phyloP scores from a whole-genome alignment of 371 early-diverging fungal species.

The Zopfochytrium polystomum region DNA sequence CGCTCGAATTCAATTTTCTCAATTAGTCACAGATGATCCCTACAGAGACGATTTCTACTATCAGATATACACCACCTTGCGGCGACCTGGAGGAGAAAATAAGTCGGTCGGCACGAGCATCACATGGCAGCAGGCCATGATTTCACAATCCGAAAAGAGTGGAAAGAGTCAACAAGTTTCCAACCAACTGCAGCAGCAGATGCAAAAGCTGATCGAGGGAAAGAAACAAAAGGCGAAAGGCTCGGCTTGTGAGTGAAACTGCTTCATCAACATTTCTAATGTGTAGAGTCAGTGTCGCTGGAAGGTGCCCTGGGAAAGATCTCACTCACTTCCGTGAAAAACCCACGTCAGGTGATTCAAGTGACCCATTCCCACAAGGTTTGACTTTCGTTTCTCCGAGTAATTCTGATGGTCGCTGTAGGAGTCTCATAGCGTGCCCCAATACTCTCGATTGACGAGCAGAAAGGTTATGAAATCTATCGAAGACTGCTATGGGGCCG shows the following conservation, averaged over 20 bases:
- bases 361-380: conserved; percentile 42
- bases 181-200: conserved; percentile 83
- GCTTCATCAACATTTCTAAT: too few relatives aligned
- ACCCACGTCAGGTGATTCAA: conserved; percentile 85
- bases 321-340: conserved; percentile 77
- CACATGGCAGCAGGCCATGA: conserved; percentile 45
- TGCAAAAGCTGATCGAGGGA: conserved; percentile 87
- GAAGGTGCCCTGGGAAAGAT: conserved; percentile 96
- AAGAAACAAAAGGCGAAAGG: conserved; percentile 83
- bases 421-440: conserved; percentile 22
- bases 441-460: conserved; percentile 35
- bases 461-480: conserved; percentile 66
- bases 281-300: conserved; percentile 59
- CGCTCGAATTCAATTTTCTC: conserved; percentile 86
- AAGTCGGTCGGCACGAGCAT: conserved; percentile 13
- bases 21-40: conserved; percentile 88
- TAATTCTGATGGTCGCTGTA: too few relatives aligned
- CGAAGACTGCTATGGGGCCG: conserved; percentile 73
- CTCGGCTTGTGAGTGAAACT: conserved; percentile 53
- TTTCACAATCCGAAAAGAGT: conserved; percentile 26
- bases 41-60: conserved; percentile 91
- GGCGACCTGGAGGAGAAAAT: conserved; percentile 11
- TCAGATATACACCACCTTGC: conserved; percentile 77
- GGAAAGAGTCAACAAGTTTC: too few relatives aligned
- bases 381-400: too few relatives aligned